Conservation (phyloP, 495 filamentous ascomycete species). For the Podospora pseudocomata region DNA sequence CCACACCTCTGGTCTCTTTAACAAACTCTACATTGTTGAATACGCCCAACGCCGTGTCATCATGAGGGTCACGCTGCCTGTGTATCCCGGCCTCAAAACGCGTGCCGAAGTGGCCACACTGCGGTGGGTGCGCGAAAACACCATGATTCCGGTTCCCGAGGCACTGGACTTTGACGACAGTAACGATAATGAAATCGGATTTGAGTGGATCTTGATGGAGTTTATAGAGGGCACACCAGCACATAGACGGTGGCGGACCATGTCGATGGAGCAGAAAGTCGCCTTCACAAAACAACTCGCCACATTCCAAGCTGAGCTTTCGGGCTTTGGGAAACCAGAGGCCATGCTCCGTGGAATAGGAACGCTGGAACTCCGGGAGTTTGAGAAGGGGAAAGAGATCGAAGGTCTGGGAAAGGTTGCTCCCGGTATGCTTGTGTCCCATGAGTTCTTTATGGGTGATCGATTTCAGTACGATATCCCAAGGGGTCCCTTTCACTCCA, state of each 20-base stretch:
- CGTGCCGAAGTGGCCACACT: constrained; percentile 51
- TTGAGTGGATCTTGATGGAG: constrained; percentile 52
- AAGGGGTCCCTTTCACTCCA: constrained; percentile 23
- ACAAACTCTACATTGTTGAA: constrained; percentile 24
- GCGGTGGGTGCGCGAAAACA: constrained; percentile 35
- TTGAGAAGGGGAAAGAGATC: not conserved
- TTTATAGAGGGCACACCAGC: constrained; percentile 39
- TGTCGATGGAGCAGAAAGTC: constrained; percentile 36
- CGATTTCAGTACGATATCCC: constrained; percentile 18
- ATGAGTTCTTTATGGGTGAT: constrained; percentile 23
- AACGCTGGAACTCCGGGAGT: not conserved
- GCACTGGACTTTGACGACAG: constrained; percentile 41
- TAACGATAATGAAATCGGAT: constrained; percentile 39
- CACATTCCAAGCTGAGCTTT: constrained; percentile 28
- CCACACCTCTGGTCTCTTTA: constrained; percentile 22
- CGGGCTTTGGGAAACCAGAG: constrained; percentile 19
- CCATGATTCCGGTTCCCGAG: constrained; percentile 41
- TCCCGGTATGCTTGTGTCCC: constrained; percentile 16
- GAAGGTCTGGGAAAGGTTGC: not conserved
- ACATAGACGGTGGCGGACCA: constrained; percentile 35
- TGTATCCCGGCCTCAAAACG: constrained; percentile 45
- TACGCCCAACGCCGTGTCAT: constrained; percentile 17
- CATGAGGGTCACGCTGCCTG: constrained; percentile 40
- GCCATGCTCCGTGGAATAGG: constrained; percentile 35
- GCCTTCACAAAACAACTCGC: constrained; percentile 37